Evolutionary conservation across 1,284 basidiomycete genomes (phyloP), one percentile per base, ranked within the genome.

Genomic region (Lentinus polychrous): DNA sequence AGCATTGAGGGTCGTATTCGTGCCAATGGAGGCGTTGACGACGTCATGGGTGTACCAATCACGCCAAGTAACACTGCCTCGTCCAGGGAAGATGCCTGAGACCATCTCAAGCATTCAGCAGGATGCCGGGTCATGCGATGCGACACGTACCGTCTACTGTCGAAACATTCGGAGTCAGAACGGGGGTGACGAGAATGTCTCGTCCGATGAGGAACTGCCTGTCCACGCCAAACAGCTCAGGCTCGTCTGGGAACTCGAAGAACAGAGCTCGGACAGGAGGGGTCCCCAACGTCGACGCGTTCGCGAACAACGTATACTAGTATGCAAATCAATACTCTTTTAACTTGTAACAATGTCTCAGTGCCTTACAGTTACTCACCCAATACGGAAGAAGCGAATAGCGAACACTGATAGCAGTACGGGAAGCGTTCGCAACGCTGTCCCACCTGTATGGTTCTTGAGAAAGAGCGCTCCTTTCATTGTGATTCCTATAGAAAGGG

Each of bases 381-480:
- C 85, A 89, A 65, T 88, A 88, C 0, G 85, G 84, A 35, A 91
- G 66, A 46, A 90, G 55, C 7, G 78, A 67, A 55, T 89, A 90
- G 34, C 86, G 73, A 18, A 78, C 73, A 11, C 71, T 65, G 49
- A 89, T 86, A 1, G 84, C 83, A n/a, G 71, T 82, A 17, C 82
- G 74, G 2, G 83, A 80, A n/a, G 86, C 80, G 32, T 79, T 72
- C 2, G 82, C 81, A 6, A 89, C 86, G 46, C 78, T 82, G 43
- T 83, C 79, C 86, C 87, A 91, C 33, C 75, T 69, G 58, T 83
- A 89, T 1, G 85, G 84, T 59, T 89, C 86, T 60, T 87, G 86
- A 8, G 77, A 67, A 23, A 85, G 71, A 6, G 81, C 80, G 18
- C 76, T 76, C 45, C 67, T 67, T 34, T 68, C 63, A 52, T 88